Percentiles rank a stretch among this genome's conserved stretches.
Conservation (phyloP, 805 yeast species). For the Candida pseudoglaebosa region DNA sequence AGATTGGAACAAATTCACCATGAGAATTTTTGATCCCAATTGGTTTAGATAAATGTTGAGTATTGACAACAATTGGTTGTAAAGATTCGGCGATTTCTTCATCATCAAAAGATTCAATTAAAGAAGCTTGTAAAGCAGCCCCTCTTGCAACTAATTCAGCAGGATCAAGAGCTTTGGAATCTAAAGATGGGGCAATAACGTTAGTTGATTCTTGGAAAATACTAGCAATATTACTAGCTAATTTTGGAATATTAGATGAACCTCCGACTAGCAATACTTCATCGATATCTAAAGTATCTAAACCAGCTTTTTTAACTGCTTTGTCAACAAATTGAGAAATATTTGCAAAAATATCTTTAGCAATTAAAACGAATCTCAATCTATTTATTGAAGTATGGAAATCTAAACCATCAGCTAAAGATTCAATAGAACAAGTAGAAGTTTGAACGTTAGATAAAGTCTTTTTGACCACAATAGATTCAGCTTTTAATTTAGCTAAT, state of each 20-base stretch:
- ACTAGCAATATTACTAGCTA: slow-evolving; percentile 67
- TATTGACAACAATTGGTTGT: slow-evolving; percentile 80
- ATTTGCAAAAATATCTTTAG: slow-evolving; percentile 70
- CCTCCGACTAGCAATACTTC: slow-evolving; percentile 95
- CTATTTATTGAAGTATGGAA: slow-evolving; percentile 92
- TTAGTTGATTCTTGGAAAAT: slow-evolving; percentile 79
- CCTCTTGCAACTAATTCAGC: slow-evolving; percentile 89
- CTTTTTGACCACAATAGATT: slow-evolving; percentile 80
- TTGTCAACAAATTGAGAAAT: slow-evolving; percentile 74
- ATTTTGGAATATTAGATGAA: slow-evolving; percentile 85
- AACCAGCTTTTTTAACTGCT: slow-evolving; percentile 74
- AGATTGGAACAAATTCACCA: slow-evolving; percentile 67
- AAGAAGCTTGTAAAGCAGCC: slow-evolving; percentile 93
- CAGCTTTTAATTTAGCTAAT: slow-evolving; percentile 80
- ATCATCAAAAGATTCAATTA: slow-evolving; percentile 75
- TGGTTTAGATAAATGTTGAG: slow-evolving; percentile 80
- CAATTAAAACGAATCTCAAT: slow-evolving; percentile 85
- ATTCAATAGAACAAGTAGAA: slow-evolving; percentile 90
- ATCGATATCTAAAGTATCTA: slow-evolving; percentile 82
- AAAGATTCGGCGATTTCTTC: slow-evolving; percentile 78
- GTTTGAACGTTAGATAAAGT: slow-evolving; percentile 86
- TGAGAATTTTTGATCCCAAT: slow-evolving; percentile 78
- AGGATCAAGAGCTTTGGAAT: slow-evolving; percentile 79
- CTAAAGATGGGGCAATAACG: slow-evolving; percentile 71
- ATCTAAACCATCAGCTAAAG: slow-evolving; percentile 90